A percentile compares a stretch with the other conserved stretches of the same genome.
These are phyloP conservation scores for Carex cristatella DNA, from an alignment of 176 grass and related monocot species.

Conservation along the genomic window DNA sequence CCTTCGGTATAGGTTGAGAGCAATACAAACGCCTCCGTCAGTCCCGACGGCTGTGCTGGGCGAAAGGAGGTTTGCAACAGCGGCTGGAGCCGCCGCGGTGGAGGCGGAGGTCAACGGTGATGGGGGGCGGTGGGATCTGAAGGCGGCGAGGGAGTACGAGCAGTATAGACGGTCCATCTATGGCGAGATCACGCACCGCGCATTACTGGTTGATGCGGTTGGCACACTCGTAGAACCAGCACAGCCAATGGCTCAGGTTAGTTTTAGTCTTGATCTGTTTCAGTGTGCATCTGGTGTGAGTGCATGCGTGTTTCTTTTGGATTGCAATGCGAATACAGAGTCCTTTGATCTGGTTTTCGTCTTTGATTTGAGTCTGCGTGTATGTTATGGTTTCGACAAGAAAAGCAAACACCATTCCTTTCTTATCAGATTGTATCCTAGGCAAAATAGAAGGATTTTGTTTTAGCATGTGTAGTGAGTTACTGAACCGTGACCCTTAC, in stretches of 20 bases:
- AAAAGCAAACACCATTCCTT: not conserved
- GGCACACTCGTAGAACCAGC: slow-evolving; percentile 86
- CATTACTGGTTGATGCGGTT: slow-evolving; percentile 85
- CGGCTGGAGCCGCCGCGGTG: slow-evolving; percentile 19
- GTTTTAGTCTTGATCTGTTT: not conserved
- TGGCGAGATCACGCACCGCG: slow-evolving; percentile 93
- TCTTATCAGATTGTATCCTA: not conserved
- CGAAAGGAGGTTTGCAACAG: not conserved
- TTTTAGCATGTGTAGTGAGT: not conserved
- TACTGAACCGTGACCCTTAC: not conserved
- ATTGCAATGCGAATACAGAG: not conserved
- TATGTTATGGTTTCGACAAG: not conserved
- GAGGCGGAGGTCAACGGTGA: slow-evolving; percentile 6
- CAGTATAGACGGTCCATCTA: slow-evolving; percentile 87
- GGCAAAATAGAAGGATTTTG: not conserved
- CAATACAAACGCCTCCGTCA: not conserved
- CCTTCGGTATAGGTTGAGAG: slow-evolving; percentile 13
- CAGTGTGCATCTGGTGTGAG: not conserved
- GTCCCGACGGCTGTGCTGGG: slow-evolving; percentile 12
- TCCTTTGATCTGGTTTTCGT: not conserved
- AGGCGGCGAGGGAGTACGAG: slow-evolving; percentile 72
- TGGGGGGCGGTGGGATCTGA: slow-evolving; percentile 39
- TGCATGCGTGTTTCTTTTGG: not conserved
- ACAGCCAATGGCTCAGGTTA: slow-evolving; percentile 93
- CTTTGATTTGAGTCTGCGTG: not conserved